Percentiles rank a stretch among this genome's conserved stretches.
Evolutionary conservation across 2,329 filamentous ascomycete genomes (phyloP).

Genomic region (Penicillium sp.): DNA sequence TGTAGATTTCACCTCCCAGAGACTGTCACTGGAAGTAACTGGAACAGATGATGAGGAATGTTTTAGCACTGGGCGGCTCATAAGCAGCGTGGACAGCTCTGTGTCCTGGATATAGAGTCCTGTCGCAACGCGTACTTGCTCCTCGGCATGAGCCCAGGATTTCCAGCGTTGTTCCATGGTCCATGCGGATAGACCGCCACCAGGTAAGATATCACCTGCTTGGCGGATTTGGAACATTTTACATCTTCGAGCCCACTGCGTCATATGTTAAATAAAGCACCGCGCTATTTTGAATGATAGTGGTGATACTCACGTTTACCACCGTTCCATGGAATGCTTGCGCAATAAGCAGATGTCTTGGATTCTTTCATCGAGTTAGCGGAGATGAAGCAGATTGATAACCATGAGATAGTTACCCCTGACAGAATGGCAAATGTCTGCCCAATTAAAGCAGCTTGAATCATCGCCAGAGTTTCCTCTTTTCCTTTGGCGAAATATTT

Average conservation of each 20-base stretch:
- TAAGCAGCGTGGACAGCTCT: neutral
- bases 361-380: slow-evolving; percentile 11
- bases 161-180: slow-evolving; percentile 24
- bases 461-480: slow-evolving; percentile 22
- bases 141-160: slow-evolving; percentile 24
- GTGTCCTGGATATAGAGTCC: slow-evolving; percentile 10
- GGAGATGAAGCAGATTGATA: neutral
- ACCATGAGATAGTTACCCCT: slow-evolving; percentile 9
- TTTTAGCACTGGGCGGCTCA: neutral
- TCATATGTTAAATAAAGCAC: neutral
- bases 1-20: neutral
- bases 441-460: slow-evolving; percentile 30
- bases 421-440: slow-evolving; percentile 32
- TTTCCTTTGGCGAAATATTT: slow-evolving; percentile 20
- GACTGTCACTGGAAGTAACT: neutral
- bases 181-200: slow-evolving; percentile 2
- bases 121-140: slow-evolving; percentile 15
- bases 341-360: slow-evolving; percentile 25
- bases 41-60: neutral
- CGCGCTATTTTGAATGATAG: neutral
- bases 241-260: slow-evolving; percentile 14
- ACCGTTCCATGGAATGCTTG: slow-evolving; percentile 31
- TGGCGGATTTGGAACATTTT: slow-evolving; percentile 10
- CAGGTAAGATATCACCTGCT: slow-evolving; percentile 6
- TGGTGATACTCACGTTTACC: slow-evolving; percentile 14